Percentiles rank a stretch among this genome's conserved stretches.
Evolutionary conservation across 345 rosid species (phyloP).

Genomic region (Eucalyptus camaldulensis): DNA sequence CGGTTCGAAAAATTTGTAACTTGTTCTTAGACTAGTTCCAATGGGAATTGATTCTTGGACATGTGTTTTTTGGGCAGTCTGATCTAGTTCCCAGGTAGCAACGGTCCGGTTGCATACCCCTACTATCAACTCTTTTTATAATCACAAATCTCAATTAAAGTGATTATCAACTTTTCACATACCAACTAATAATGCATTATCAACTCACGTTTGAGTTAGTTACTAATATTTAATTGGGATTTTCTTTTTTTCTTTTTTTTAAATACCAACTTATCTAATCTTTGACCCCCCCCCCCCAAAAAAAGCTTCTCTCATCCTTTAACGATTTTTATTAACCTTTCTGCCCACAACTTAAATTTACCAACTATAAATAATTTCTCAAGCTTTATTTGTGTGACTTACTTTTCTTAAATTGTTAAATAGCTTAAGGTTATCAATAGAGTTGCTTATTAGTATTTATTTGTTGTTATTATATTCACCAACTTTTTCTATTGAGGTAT

Average conservation of each 20-base stretch:
- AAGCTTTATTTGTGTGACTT: neutral
- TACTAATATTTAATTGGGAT: neutral
- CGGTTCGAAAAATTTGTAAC: no score
- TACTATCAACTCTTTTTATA: no score
- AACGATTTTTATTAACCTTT: neutral
- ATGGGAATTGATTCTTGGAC: no score
- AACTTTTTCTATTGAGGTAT: neutral
- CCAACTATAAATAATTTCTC: neutral
- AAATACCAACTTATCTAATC: neutral
- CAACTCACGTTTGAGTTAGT: neutral
- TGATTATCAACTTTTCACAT: neutral
- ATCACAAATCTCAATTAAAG: neutral
- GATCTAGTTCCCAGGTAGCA: no score
- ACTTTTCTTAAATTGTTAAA: neutral
- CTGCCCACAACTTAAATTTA: neutral
- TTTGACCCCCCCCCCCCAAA: neutral
- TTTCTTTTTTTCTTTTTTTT: no score
- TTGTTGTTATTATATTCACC: neutral
- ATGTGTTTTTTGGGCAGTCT: no score
- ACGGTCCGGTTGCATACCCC: no score
- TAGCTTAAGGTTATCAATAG: neutral
- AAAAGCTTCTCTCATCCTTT: neutral
- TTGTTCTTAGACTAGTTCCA: no score
- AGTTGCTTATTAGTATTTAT: no score
- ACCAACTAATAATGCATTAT: neutral